A percentile compares a stretch with the other conserved stretches of the same genome.
Evolutionary conservation across 176 grass and related monocot genomes (phyloP).

Genomic region (Zea mays): DNA sequence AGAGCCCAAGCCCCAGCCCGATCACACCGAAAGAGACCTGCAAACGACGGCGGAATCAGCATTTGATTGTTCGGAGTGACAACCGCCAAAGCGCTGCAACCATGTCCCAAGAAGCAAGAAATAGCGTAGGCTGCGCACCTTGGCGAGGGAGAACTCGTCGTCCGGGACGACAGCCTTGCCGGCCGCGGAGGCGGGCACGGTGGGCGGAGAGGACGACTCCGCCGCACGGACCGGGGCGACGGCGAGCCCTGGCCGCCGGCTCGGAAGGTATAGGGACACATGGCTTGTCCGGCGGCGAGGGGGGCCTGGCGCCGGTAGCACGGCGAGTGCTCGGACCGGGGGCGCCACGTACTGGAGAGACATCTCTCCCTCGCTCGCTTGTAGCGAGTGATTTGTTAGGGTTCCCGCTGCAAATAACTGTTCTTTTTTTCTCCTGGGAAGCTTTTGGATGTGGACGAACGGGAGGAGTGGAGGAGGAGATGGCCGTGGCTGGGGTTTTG

Average conservation of each 20-base stretch:
- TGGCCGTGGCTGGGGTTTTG: constrained; percentile 41
- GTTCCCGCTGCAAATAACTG: background rate
- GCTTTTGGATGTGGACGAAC: constrained; percentile 27
- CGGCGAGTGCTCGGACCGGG: constrained; percentile 37
- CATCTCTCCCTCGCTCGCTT: constrained; percentile 23
- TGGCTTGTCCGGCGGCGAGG: constrained; percentile 4
- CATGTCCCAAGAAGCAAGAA: constrained; percentile 27
- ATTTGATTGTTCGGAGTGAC: background rate
- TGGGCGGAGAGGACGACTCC: constrained; percentile 50
- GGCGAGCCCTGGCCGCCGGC: constrained; percentile 8
- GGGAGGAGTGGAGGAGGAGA: constrained; percentile 7
- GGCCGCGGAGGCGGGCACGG: constrained; percentile 28
- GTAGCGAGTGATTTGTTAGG: background rate
- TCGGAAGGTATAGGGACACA: background rate
- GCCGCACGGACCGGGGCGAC: constrained; percentile 45
- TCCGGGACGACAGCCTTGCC: constrained; percentile 64
- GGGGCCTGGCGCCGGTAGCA: constrained; percentile 27
- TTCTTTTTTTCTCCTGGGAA: background rate
- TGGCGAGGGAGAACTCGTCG: constrained; percentile 77
- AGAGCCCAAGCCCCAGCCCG: constrained; percentile 66
- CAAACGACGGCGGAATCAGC: background rate
- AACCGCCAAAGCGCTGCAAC: background rate
- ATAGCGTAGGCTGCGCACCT: constrained; percentile 37
- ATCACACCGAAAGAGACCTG: constrained; percentile 92
- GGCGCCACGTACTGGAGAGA: constrained; percentile 38